A percentile compares a stretch with the other conserved stretches of the same genome.
phyloP scores from a whole-genome alignment of 2,329 filamentous ascomycete species.

The Pseudophaeomoniella oleicola region DNA sequence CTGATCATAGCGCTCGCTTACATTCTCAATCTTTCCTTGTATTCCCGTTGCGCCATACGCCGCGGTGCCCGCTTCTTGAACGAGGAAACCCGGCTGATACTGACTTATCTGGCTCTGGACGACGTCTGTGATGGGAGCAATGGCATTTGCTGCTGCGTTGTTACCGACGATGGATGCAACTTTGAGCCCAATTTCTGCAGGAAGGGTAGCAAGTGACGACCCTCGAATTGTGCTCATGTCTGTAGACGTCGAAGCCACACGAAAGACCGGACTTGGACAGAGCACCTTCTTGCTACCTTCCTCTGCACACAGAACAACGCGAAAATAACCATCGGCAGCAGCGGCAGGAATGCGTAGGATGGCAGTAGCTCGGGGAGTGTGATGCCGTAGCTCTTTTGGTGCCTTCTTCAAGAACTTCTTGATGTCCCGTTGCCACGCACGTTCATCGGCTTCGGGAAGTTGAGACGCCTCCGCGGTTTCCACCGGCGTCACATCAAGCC shows the following conservation, averaged over 20 bases:
- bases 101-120: conserved; percentile 25
- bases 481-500: conserved; percentile 55
- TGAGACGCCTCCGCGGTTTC: conserved; percentile 31
- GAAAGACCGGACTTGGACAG: conserved; percentile 53
- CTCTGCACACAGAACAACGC: conserved; percentile 47
- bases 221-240: conserved; percentile 48
- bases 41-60: conserved; percentile 19
- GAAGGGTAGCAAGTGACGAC: conserved; percentile 49
- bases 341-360: conserved; percentile 50
- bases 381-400: conserved; percentile 28
- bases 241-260: conserved; percentile 51
- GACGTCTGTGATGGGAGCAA: conserved; percentile 25
- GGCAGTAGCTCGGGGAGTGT: conserved; percentile 46
- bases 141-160: conserved; percentile 30
- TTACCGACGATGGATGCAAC: conserved; percentile 27
- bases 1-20: conserved; percentile 23
- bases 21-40: conserved; percentile 16
- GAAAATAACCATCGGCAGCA: conserved; percentile 53
- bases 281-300: conserved; percentile 39
- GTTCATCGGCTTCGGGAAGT: conserved; percentile 42
- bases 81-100: conserved; percentile 16
- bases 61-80: conserved; percentile 16
- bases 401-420: conserved; percentile 47
- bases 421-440: conserved; percentile 54
- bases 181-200: conserved; percentile 50